Conservation (phyloP, 768 basidiomycete species). For the Tulasnella sp. region DNA sequence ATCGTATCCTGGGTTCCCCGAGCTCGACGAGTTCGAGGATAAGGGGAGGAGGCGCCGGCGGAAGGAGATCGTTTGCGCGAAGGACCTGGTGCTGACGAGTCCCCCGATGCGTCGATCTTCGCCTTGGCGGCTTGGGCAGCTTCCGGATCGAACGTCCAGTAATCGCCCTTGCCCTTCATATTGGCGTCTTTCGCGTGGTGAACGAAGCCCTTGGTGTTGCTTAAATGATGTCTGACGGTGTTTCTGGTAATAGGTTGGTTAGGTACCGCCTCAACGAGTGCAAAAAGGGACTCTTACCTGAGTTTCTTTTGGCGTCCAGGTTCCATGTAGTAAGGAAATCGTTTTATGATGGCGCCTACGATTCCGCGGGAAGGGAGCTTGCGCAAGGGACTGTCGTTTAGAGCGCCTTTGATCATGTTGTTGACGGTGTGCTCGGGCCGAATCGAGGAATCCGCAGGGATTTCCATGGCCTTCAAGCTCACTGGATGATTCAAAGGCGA, state of each 20-base stretch:
- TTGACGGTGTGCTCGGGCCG: background rate
- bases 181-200: background rate
- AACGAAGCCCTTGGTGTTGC: background rate
- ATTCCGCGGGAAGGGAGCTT: background rate
- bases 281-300: background rate
- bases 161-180: constrained; percentile 3
- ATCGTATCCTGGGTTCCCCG: background rate
- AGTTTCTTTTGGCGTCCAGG: background rate
- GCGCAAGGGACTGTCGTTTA: background rate
- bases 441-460: background rate
- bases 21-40: background rate
- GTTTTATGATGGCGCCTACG: background rate
- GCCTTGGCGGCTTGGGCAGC: background rate
- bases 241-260: background rate
- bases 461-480: background rate
- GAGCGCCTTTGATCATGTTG: background rate
- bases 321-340: background rate
- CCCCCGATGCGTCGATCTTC: background rate
- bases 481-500: background rate
- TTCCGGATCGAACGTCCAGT: background rate
- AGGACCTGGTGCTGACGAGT: background rate
- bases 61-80: background rate
- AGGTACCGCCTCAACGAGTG: background rate
- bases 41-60: background rate
- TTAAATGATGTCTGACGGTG: background rate